Evolutionary conservation across 352 stramenopile species (phyloP).

Genomic region (Phytophthora europaea): DNA sequence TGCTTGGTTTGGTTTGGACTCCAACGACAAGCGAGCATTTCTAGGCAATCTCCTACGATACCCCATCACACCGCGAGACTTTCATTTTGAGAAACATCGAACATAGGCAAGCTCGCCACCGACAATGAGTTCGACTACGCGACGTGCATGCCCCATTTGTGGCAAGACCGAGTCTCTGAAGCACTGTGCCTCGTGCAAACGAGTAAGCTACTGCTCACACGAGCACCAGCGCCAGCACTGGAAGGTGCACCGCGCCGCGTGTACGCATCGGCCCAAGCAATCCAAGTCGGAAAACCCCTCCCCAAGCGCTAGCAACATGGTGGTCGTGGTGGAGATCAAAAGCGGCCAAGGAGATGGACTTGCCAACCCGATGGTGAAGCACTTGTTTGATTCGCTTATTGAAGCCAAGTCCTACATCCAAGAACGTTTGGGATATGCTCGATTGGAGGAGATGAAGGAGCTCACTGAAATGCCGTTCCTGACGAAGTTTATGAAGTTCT

Average conservation of each 20-base stretch:
- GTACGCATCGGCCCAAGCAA: neutral
- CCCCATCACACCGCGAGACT: neutral
- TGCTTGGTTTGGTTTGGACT: neutral
- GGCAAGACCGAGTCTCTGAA: neutral
- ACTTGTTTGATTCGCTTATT: neutral
- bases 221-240: neutral
- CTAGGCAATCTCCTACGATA: too few species aligned
- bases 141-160: neutral
- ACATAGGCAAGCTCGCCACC: too few species aligned
- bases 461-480: neutral
- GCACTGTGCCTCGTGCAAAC: neutral
- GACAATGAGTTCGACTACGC: neutral
- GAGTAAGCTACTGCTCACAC: neutral
- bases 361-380: neutral
- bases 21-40: too few species aligned
- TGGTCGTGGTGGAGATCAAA: constrained; percentile 1
- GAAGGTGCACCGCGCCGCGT: neutral
- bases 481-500: neutral
- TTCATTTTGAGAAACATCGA: neutral
- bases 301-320: neutral
- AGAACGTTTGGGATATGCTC: neutral
- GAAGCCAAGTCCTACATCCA: neutral
- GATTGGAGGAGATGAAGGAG: neutral
- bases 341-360: neutral
- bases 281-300: neutral